Evolutionary conservation across 176 grass and related monocot species (phyloP), one percentile per base, ranked within the genome.

Genomic region (Paspalum vaginatum): DNA sequence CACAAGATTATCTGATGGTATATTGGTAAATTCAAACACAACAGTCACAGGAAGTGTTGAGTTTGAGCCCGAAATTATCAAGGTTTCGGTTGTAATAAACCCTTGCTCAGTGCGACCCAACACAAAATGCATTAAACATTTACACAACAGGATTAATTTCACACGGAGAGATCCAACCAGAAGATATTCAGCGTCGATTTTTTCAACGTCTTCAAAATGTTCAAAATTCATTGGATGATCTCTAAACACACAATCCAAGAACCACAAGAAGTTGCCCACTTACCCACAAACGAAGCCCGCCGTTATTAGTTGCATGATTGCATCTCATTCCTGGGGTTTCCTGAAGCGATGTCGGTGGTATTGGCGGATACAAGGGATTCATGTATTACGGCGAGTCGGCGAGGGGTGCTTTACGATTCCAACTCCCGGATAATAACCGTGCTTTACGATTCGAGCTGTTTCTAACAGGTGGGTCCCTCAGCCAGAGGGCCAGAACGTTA

Each of bases 361-460:
- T n/a, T n/a, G 57, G 16, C 5, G 22, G 42, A 46, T 9, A 47
- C 5, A 8, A 20, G 16, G 22, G 24, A 77, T 7, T 45, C 75
- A 64, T 64, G 59, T 10, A 51, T 38, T 14, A 46, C 38, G 18
- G 50, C 49, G 20, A 12, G 2, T 15, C 52, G 10, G 57, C 56
- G 47, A 46, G 41, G 18, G 14, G 1, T 25, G 62, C 62, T 79
- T 79, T 79, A 51, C 8, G 48, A 61, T 81, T 81, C 54, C 21
- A 71, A 71, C 43, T 5, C 24, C 66, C 5, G 22, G n/a, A 11
- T 2, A 10, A 69, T 5, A 39, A 27, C 8, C 52, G 6, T 26
- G 73, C 63, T 84, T 77, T 61, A 66, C 8, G 81, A 75, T 49
- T 77, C 62, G 51, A 25, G 56, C 12, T 18, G 13, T 61, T 10